Evolutionary conservation across 345 rosid genomes (phyloP).

Genomic region (Clarkia xantiana): DNA sequence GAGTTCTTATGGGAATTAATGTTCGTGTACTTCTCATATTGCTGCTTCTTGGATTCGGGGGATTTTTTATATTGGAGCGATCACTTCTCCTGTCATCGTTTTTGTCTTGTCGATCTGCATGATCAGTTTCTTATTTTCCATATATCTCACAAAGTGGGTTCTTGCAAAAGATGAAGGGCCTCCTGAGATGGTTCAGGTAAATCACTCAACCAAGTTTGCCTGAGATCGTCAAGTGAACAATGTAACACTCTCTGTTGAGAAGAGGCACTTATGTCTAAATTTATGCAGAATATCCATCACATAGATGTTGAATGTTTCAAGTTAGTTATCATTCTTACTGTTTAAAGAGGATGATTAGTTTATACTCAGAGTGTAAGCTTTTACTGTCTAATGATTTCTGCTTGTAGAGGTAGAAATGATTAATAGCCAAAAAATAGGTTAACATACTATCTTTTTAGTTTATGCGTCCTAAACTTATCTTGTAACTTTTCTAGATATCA

Average conservation of each 20-base stretch:
- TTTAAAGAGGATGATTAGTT: too few relatives aligned
- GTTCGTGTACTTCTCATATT: slow-evolving; percentile 59
- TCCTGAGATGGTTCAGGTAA: slow-evolving; percentile 90
- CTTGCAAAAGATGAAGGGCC: slow-evolving; percentile 98
- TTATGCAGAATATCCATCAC: too few relatives aligned
- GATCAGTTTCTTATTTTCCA: slow-evolving; percentile 56
- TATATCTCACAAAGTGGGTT: slow-evolving; percentile 89
- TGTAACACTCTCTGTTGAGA: too few relatives aligned
- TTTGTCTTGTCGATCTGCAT: slow-evolving; percentile 85
- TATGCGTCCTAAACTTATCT: slow-evolving; percentile 14
- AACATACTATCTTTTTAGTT: too few relatives aligned
- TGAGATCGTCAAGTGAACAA: neutral
- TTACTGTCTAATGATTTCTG: too few relatives aligned
- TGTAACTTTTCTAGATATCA: slow-evolving; percentile 55
- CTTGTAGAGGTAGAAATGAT: too few relatives aligned
- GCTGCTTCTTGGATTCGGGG: slow-evolving; percentile 60
- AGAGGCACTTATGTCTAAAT: too few relatives aligned
- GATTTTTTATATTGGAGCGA: slow-evolving; percentile 75
- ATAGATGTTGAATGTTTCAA: too few relatives aligned
- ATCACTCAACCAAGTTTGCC: slow-evolving; percentile 1
- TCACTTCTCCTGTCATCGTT: slow-evolving; percentile 82
- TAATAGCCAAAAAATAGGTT: too few relatives aligned
- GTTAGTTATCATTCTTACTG: too few relatives aligned
- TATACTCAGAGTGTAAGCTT: too few relatives aligned
- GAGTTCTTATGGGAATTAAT: slow-evolving; percentile 64